Conservation (phyloP, 2,329 filamentous ascomycete genomes). For the Plectosphaerella cucumerina region DNA sequence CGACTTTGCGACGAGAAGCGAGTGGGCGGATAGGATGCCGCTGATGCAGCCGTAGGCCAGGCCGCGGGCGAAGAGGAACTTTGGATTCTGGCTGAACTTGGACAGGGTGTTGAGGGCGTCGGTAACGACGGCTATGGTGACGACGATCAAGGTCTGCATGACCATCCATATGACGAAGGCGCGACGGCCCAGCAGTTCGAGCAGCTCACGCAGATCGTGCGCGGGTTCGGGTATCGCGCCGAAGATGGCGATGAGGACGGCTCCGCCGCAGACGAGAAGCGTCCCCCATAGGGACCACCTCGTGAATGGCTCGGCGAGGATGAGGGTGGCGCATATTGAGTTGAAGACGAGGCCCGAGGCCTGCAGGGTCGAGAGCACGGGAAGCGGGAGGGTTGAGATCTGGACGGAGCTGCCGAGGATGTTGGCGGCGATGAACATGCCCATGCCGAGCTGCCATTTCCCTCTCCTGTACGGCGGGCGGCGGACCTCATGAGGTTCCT, state of each 20-base stretch:
- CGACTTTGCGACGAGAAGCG: slow-evolving; percentile 88
- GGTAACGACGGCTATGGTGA: slow-evolving; percentile 60
- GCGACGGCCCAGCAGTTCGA: slow-evolving; percentile 67
- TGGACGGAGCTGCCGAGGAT: slow-evolving; percentile 93
- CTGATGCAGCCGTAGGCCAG: slow-evolving; percentile 87
- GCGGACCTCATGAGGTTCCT: slow-evolving; percentile 70
- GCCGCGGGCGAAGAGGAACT: slow-evolving; percentile 72
- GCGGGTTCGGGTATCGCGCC: slow-evolving; percentile 91
- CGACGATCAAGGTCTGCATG: slow-evolving; percentile 68
- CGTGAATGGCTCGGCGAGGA: slow-evolving; percentile 91
- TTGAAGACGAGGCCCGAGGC: slow-evolving; percentile 97
- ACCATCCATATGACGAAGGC: slow-evolving; percentile 89
- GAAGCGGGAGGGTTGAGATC: slow-evolving; percentile 91
- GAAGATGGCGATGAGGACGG: slow-evolving; percentile 89
- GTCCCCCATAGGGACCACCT: slow-evolving; percentile 90
- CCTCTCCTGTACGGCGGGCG: slow-evolving; percentile 85
- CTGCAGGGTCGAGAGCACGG: slow-evolving; percentile 91
- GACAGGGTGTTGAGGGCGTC: slow-evolving; percentile 50
- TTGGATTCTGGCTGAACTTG: slow-evolving; percentile 54
- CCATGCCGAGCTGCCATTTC: slow-evolving; percentile 96
- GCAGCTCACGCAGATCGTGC: slow-evolving; percentile 78
- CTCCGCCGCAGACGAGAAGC: slow-evolving; percentile 78
- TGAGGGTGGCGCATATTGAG: slow-evolving; percentile 91
- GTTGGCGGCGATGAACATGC: slow-evolving; percentile 94
- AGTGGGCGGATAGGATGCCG: slow-evolving; percentile 91